Evolutionary conservation across 768 basidiomycete genomes (phyloP), one percentile per base, ranked within the genome.

Genomic region (Rickenella mellea): DNA sequence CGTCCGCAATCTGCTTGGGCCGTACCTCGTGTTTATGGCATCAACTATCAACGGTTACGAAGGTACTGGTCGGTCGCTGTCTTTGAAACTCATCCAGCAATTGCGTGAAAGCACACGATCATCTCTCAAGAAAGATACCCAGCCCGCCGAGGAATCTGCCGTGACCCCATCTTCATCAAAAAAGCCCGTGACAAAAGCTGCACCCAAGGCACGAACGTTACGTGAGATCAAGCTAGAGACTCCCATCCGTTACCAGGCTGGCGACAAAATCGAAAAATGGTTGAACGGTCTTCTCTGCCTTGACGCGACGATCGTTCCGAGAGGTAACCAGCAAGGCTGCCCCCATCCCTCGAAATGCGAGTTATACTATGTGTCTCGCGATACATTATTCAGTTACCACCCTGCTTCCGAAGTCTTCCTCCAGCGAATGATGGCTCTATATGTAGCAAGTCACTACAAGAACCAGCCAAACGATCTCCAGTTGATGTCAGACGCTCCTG

Each of bases 21-120:
- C 71, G 0, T 98, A 98, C 64, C 85, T 98, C 27, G 92, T 98
- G 39, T 98, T 98, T 70, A 83, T 98, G 72, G 89, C 96, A 1
- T 96, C 92, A n/a, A 99, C 96, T 1, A 92, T 99, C 65, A 98
- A 97, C 58, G 96, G 96, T 29, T 99, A 99, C 62, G 96, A 98
- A 71, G 96, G 96, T 21, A 98, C 96, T 0, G 96, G 96, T n/a
- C 87, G 96, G 21, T 97, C 93, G 1, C 78, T 99, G 37, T 96
- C 92, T 36, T 82, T 99, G 47, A 99, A 99, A 62, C 84, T 99
- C 44, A 85, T 99, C 49, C 88, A 98, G 60, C 92, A 96, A 59
- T 78, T 98, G 3, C 84, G 96, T 27, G 96, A 98, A 59, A 83
- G 79, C 59, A 87, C 88, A 0, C 74, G 86, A 3, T 80, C 89